phyloP scores from a whole-genome alignment of 768 basidiomycete genomes.

The Saitozyma podzolica region DNA sequence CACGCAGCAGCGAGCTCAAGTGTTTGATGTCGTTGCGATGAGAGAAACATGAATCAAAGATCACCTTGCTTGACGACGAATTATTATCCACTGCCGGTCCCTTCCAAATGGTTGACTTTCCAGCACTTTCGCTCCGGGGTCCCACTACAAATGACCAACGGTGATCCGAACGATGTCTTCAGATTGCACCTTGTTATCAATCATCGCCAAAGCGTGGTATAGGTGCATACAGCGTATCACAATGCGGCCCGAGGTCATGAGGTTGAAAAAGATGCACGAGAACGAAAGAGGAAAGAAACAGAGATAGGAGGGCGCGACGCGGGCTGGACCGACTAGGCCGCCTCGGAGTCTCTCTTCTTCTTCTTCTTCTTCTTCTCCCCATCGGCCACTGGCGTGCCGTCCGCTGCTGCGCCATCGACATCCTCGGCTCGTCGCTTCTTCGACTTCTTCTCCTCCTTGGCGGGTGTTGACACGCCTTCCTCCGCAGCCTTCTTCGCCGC shows the following conservation, averaged over 20 bases:
- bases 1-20: neutral
- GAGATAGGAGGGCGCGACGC: neutral
- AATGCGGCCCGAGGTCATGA: neutral
- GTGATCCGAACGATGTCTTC: too few species aligned
- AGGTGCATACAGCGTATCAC: neutral
- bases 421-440: constrained; percentile 51
- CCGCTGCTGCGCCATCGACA: constrained; percentile 6
- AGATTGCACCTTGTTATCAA: neutral
- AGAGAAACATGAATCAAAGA: neutral
- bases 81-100: too few species aligned
- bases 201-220: neutral
- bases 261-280: too few species aligned
- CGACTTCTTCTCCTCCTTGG: constrained; percentile 50
- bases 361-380: constrained; percentile 54
- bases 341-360: constrained; percentile 51
- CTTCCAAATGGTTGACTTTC: neutral
- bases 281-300: neutral
- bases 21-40: too few species aligned
- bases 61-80: neutral
- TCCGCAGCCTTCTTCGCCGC: constrained; percentile 45
- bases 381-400: constrained; percentile 32
- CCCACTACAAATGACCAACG: neutral
- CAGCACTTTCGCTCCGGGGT: neutral
- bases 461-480: constrained; percentile 39
- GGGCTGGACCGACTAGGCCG: constrained; percentile 1